Conservation (phyloP, 2,329 filamentous ascomycete genomes). For the Neonectria faginata region DNA sequence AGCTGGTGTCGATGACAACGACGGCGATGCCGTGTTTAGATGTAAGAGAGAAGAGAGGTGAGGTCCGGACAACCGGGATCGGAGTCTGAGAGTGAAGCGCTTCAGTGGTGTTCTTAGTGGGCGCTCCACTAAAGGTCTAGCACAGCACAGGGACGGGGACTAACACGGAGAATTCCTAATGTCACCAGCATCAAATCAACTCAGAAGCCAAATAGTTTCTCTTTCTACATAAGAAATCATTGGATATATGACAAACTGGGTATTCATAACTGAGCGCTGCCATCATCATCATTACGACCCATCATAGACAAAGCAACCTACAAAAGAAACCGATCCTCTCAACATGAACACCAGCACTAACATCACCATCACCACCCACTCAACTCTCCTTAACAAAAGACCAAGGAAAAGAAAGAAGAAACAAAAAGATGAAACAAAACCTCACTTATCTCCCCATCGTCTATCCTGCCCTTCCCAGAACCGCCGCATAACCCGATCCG, state of each 20-base stretch:
- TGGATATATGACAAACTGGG: neutral
- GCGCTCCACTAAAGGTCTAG: conserved; percentile 1
- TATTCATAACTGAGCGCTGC: neutral
- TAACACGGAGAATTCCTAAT: neutral
- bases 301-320: neutral
- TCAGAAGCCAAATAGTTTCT: neutral
- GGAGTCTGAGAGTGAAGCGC: neutral
- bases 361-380: neutral
- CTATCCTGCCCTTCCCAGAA: conserved; percentile 49
- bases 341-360: neutral
- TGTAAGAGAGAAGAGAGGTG: neutral
- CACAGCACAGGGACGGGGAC: neutral
- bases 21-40: neutral
- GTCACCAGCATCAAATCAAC: neutral
- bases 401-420: too few species aligned
- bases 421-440: too few species aligned
- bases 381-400: neutral
- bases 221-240: neutral
- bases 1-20: neutral
- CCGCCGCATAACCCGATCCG: conserved; percentile 63
- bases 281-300: neutral
- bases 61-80: conserved; percentile 8
- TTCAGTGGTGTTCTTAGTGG: neutral
- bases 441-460: conserved; percentile 13
- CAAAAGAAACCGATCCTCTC: neutral